Percentiles rank a stretch among this genome's conserved stretches.
Evolutionary conservation across 2,329 filamentous ascomycete species (phyloP).

Genomic region (Fusarium subglutinans): DNA sequence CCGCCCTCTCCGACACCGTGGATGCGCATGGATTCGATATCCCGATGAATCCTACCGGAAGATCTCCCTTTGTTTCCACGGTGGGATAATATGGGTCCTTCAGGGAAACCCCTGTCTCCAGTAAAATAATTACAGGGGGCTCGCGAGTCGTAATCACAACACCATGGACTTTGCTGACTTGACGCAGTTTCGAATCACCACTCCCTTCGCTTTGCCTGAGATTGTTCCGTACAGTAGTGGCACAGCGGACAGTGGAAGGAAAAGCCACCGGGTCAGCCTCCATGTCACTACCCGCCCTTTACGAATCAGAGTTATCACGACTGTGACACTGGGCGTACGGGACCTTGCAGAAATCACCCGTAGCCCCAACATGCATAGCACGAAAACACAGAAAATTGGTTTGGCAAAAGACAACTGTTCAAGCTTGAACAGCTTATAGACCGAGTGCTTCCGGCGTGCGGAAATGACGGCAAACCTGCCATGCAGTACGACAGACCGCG

Average conservation of each 20-base stretch:
- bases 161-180: conserved; percentile 26
- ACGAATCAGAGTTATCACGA: conserved; percentile 12
- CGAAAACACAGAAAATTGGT: conserved; percentile 6
- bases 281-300: conserved; percentile 34
- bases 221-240: conserved; percentile 1
- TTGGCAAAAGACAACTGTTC: neutral
- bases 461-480: conserved; percentile 3
- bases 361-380: conserved; percentile 16
- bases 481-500: conserved; percentile 12
- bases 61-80: conserved; percentile 31
- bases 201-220: conserved; percentile 25
- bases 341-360: conserved; percentile 29
- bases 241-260: neutral
- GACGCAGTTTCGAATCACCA: conserved; percentile 29
- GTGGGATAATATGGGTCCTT: neutral
- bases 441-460: neutral
- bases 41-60: conserved; percentile 29
- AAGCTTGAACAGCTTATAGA: neutral
- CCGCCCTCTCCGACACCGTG: conserved; percentile 10
- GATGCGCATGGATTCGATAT: conserved; percentile 17
- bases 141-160: conserved; percentile 27
- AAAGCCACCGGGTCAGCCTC: conserved; percentile 21
- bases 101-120: conserved; percentile 19
- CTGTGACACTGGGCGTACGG: conserved; percentile 18
- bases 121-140: conserved; percentile 14